Percentiles rank a stretch among this genome's conserved stretches.
Evolutionary conservation across 768 basidiomycete genomes (phyloP).

Genomic region (Nidularia pulvinata): DNA sequence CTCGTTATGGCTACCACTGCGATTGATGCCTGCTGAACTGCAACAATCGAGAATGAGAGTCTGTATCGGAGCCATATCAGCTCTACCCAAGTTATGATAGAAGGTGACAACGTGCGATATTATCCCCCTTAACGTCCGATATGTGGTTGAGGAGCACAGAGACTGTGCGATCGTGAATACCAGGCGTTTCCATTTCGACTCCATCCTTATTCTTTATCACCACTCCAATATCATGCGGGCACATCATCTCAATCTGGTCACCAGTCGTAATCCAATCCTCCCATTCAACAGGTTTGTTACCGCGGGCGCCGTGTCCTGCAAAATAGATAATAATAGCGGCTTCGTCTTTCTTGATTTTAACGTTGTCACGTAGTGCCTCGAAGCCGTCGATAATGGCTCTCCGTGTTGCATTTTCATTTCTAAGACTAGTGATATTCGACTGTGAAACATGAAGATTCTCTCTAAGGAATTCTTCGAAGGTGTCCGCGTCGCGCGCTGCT

Average conservation of each 20-base stretch:
- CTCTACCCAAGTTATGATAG: background rate
- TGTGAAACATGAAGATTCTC: conserved; percentile 22
- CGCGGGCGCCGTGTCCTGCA: conserved; percentile 41
- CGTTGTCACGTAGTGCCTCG: conserved; percentile 15
- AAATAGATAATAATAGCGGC: conserved; percentile 40
- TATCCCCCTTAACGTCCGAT: conserved; percentile 35
- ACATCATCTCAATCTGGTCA: conserved; percentile 28
- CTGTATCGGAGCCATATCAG: conserved; percentile 15
- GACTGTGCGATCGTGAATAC: conserved; percentile 44
- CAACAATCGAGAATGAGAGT: conserved; percentile 48
- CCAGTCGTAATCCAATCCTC: conserved; percentile 19
- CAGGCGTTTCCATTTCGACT: conserved; percentile 13
- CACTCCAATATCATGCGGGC: conserved; percentile 26
- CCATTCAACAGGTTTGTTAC: conserved; percentile 24
- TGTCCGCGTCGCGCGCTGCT: conserved; percentile 37
- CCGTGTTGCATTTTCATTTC: conserved; percentile 34
- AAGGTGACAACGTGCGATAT: conserved; percentile 29
- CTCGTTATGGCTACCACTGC: conserved; percentile 3
- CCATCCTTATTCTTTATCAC: background rate
- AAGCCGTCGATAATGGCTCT: conserved; percentile 28
- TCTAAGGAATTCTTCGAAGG: conserved; percentile 28
- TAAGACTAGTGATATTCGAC: conserved; percentile 30
- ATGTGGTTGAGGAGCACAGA: conserved; percentile 31
- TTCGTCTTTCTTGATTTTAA: conserved; percentile 11
- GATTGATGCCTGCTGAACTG: conserved; percentile 33